Base-by-base conservation (phyloP, 2,329 filamentous ascomycete species). In the Phialemonium atrogriseum region DNA sequence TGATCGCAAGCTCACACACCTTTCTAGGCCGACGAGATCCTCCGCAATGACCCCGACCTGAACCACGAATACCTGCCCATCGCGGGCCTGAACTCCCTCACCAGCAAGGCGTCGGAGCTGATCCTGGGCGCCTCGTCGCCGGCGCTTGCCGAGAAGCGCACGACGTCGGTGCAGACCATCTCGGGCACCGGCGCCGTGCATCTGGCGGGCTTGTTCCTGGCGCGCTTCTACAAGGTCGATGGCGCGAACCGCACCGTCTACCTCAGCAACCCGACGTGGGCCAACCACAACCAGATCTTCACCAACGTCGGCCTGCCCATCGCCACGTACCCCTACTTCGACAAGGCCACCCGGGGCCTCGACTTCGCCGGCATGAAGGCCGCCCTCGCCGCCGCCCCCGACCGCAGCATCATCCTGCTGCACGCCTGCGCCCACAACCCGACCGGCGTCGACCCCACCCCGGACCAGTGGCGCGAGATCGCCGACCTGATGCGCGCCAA, bases 61-160 rank as follows among this genome's bases (percentile, higher is more conserved):
- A 94, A 98, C 67, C 89, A 98, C 69, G 91, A 98, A 72, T 98
- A 98, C 63, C 85, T 93, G 38, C 89, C 91, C 37, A 98, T 98
- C 56, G 83, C 87, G 41, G 91, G 91, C 52, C 73, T 96, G 37
- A 64, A 80, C 34, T 72, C 80, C 41, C 93, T 95, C 65, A 95
- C 86, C 37, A 72, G 76, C 47, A 93, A 91, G 54, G 88, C 91
- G 15, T 85, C 89, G 55, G 88, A 91, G 65, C 72, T 96, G 48
- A 83, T 95, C 38, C 72, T 96, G 19, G 88, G 91, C 44, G 59
- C 62, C 43, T 75, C 83, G 47, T 93, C 85, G 31, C 77, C 85
- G 25, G 91, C 88, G 35, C 73, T 95, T 51, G 66, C 71, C 45
- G 85, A 96, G 54, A 85, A 88, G 60, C 83, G 91, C 42, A 69